Evolutionary conservation across 257 asterid genomes (phyloP).

Genomic region (Nicotiana knightiana): DNA sequence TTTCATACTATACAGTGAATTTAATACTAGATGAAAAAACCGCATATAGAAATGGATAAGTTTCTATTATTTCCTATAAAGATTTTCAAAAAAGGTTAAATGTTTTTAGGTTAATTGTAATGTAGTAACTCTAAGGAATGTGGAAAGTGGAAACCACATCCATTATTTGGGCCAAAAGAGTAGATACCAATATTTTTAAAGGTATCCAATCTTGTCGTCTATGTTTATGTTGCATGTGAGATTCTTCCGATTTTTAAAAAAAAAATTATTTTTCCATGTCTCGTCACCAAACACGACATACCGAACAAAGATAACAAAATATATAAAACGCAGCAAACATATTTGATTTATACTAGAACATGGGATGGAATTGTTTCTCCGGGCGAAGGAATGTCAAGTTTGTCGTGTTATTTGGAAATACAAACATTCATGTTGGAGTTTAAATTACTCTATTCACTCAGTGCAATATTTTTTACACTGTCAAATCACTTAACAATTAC

Average conservation of each 20-base stretch:
- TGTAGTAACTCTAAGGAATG: neutral
- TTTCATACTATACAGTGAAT: no score
- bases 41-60: no score
- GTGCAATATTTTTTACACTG: neutral
- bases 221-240: neutral
- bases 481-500: neutral
- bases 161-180: neutral
- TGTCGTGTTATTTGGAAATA: neutral
- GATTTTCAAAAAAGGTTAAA: no score
- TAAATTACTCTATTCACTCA: neutral
- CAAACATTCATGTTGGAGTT: neutral
- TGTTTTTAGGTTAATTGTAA: no score
- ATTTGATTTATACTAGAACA: neutral
- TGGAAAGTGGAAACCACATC: neutral
- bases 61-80: no score
- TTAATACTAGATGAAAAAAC: no score
- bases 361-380: conserved; percentile 9
- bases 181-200: neutral
- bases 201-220: neutral
- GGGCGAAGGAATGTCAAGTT: conserved; percentile 5
- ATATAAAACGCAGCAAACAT: conserved; percentile 1
- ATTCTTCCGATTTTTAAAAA: neutral
- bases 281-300: neutral
- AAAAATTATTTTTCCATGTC: neutral
- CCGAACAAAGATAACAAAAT: conserved; percentile 6